Base-by-base conservation (phyloP, 495 filamentous ascomycete species). In the Aspergillus leporis region DNA sequence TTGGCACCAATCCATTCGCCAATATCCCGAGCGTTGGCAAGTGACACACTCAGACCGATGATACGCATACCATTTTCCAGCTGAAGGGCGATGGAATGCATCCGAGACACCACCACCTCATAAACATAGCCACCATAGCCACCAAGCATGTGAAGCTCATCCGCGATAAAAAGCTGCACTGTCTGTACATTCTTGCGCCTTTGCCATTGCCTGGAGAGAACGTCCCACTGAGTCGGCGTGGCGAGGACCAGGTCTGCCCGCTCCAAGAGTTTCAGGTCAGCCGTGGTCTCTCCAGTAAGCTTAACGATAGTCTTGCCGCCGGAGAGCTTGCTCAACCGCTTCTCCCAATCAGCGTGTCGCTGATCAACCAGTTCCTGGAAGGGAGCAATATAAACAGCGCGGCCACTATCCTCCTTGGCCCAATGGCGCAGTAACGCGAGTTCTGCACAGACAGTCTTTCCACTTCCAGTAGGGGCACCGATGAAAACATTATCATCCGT, bases 1-100 rank as follows among this genome's bases (percentile, higher is more conserved):
- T 86, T 93, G n/a, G 94, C 95, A 57, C 95, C 95, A 63, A 98
- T 96, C 94, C 94, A 99, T 74, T 98, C 95, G 46, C 95, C 93
- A 59, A 98, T 84, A 68, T 98, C 94, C 43, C 93, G 86, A 40
- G 94, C 77, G 71, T 97, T 98, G 13, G 94, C 88, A 25, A 99
- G 82, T 18, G 93, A 93, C 43, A 96, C 95, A 71, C 91, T 95
- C 55, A 99, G 76, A 8, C 92, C 94, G 56, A 98, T 78, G 38
- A 98, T 91, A 30, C 94, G 88, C 82, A 98, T 84, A 23, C 88
- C 80, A 36, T 87, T 87, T 68, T 96, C 88, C 1, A 88, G 88
- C 66, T 98, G 93, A 0, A 91, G 86, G 30, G 92, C 87, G 61
- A 99, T 95, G 64, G 93, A 94, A 69, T 96, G 92, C 93, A 98